Evolutionary conservation across 2,329 filamentous ascomycete genomes (phyloP).

Genomic region (Talaromyces piceae): DNA sequence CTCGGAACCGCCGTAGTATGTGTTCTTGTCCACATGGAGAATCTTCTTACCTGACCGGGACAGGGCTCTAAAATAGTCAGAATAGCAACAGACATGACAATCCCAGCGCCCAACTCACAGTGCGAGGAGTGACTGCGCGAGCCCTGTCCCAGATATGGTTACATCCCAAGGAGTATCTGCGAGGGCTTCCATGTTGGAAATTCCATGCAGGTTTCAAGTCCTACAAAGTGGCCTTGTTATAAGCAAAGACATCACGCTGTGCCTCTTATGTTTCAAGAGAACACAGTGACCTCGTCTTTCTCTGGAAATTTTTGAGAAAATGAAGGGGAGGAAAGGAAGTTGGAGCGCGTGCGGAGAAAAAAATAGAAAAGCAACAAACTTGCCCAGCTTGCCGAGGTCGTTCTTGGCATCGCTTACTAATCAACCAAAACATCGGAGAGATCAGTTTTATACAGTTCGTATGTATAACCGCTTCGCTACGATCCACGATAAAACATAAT

Average conservation of each 20-base stretch:
- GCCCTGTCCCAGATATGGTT: constrained; percentile 68
- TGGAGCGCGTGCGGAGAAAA: background rate
- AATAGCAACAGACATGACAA: constrained; percentile 22
- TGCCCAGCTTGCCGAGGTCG: constrained; percentile 7
- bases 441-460: too few relatives aligned
- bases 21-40: constrained; percentile 79
- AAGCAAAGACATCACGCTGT: background rate
- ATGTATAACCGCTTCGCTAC: too few relatives aligned
- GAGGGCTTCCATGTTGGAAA: constrained; percentile 60
- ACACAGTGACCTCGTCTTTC: background rate
- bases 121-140: constrained; percentile 71
- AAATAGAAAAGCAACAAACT: background rate
- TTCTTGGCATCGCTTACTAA: background rate
- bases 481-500: too few relatives aligned
- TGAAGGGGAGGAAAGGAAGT: background rate
- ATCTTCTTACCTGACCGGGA: constrained; percentile 88
- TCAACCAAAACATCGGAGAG: too few relatives aligned
- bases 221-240: background rate
- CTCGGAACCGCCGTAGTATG: constrained; percentile 80
- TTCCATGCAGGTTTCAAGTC: constrained; percentile 2
- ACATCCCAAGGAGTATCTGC: constrained; percentile 71
- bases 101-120: constrained; percentile 47
- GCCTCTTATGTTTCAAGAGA: background rate
- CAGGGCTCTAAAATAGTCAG: constrained; percentile 68
- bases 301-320: background rate